Evolutionary conservation across 257 asterid species (phyloP).

Genomic region (Fraxinus quadrangulata): DNA sequence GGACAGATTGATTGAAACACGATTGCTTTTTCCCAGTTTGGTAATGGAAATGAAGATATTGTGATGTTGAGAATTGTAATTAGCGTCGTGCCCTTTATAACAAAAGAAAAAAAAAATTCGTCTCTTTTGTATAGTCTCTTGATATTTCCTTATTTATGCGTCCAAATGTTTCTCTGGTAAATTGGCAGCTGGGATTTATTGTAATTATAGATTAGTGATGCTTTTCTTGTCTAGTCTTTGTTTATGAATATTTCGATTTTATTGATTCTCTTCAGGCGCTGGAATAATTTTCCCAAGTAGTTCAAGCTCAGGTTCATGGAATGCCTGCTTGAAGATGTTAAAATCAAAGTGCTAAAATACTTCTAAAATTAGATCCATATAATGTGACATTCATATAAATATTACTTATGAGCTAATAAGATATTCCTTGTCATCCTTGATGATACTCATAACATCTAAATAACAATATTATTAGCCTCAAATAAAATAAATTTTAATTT

Average conservation of each 20-base stretch:
- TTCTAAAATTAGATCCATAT: no score
- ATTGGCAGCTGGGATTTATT: background rate
- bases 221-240: background rate
- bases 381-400: background rate
- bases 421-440: background rate
- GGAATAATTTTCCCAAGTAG: background rate
- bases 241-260: background rate
- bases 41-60: conserved; percentile 39
- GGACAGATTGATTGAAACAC: conserved; percentile 24
- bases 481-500: no score
- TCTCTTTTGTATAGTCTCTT: background rate
- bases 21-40: conserved; percentile 24
- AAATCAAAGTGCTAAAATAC: background rate
- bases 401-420: background rate
- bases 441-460: background rate
- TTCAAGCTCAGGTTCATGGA: background rate
- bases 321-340: background rate
- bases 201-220: background rate
- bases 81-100: background rate
- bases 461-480: no score
- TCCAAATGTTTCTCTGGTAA: no score
- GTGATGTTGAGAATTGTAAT: conserved; percentile 13
- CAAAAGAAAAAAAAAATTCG: background rate
- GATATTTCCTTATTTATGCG: background rate
- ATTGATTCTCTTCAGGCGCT: background rate